Base-by-base conservation (phyloP, 2,329 filamentous ascomycete genomes). In the Fusarium brevicatenulatum region DNA sequence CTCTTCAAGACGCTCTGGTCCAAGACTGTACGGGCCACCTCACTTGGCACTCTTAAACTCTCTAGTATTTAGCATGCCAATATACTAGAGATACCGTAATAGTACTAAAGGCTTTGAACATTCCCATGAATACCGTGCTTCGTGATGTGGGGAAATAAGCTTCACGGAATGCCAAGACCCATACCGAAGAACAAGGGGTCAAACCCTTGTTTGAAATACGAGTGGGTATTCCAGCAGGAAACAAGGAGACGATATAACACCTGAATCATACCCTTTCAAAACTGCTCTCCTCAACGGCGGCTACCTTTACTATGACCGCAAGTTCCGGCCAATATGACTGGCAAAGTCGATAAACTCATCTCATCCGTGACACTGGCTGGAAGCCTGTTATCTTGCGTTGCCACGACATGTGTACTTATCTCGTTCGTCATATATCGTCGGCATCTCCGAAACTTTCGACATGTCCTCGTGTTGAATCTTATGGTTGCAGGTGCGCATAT, bases 341-440 rank as follows among this genome's bases (percentile, higher is more conserved):
- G 44, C 10, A 63, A 72, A 54, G 63, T 66, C 25, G 70, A 71
- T 42, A 75, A 55, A 62, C 53, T 61, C n/a, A 58, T 77, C 39
- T 72, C 75, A 11, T 71, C 66, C 39, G 65, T 77, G 40, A 77
- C 75, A 25, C 55, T 77, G 58, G 67, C 64, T n/a, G 75, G 73
- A n/a, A 77, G 73, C 50, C 9, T 64, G 18, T 44, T 77, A 9
- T 76, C 75, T 3, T 77, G 68, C 30, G 23, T 72, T n/a, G 66
- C 75, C 21, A 77, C 75, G 5, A 52, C 53, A 13, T 75, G 66
- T 44, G 75, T 77, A 32, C 60, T 77, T 18, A 23, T 70, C 9
- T 77, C 75, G 1, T 77, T 75, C 36, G 37, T n/a, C 18, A 73
- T 77, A 37, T 77, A 73, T 47, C 64, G 65, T 39, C 66, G 70